Evolutionary conservation across 73 alveolate genomes (phyloP), one percentile per base, ranked within the genome.

Genomic region (Urostyla sp.): DNA sequence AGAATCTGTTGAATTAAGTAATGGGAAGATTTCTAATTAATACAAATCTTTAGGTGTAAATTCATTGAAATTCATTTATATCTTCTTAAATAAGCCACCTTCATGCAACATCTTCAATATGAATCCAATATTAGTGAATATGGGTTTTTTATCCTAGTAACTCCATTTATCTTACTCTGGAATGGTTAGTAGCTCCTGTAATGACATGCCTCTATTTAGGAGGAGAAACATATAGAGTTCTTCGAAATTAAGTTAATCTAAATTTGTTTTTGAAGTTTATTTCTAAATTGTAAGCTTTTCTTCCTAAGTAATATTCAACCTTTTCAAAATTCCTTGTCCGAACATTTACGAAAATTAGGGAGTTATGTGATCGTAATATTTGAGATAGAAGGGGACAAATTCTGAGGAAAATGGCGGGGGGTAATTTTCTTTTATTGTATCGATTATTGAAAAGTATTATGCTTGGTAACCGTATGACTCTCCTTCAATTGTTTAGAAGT

Each of bases 11-110:
- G 53, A 52, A 3, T 86, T 35, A 21, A 34, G 30, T 30, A 35
- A 66, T 37, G 63, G 87, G 54, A 49, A 86, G 27, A 86, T 46
- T 32, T 86, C 90, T 21, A 86, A 44, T 51, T 57, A 56, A 77
- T 86, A 86, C 23, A 86, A 40, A 67, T 86, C 94, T 67, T 40
- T 86, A 24, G 81, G 74, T 5, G 76, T 82, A 55, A 86, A 86
- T 77, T 86, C 94, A 45, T 63, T 27, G 23, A 86, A 87, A 34
- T 43, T 30, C 49, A 86, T 49, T 18, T 78, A 80, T 7, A 76
- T 18, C 8, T 59, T 84, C 1, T 59, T 81, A 66, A 86, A 86
- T 53, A 86, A 27, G 30, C 94, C 94, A 16, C 87, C 94, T 36
- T 69, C 87, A 28, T 0, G 81, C 82, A 66, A 78, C 78, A 79